Evolutionary conservation across 108 stramenopile genomes (phyloP), one percentile per base, ranked within the genome.

Genomic region (Schizochytrium sp.): DNA sequence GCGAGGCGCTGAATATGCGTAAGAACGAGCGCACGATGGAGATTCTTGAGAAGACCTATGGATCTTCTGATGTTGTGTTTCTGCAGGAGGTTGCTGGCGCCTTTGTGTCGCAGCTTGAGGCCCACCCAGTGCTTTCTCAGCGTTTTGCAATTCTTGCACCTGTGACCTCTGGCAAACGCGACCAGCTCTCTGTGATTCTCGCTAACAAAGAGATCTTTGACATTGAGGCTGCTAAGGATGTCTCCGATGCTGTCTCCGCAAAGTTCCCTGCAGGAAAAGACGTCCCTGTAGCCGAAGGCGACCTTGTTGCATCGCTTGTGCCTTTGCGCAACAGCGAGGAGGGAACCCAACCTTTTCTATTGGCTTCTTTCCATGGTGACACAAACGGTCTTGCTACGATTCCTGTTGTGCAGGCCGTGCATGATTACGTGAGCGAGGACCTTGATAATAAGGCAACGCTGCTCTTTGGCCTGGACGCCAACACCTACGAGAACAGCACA

Each of bases 11-110:
- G 28, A 98, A 98, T 88, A 3, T 3, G 88, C 90, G 96, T 87
- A 97, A 97, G 89, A 94, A 94, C 40, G 94, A 94, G n/a, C 94
- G 96, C 89, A 97, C 96, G 3, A 89, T 97, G 73, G 93, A 96
- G 53, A 97, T 98, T 50, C 91, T 98, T 49, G 92, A 96, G 88
- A 93, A 88, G 42, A 91, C 92, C 8, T 98, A 98, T 91, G 91
- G 93, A 28, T 88, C 93, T 89, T 94, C 96, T 8, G 97, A 97
- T 88, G 94, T 98, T 50, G 95, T 97, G 57, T 96, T 96, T 57
- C 92, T 98, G 59, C 97, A 98, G 89, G 97, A 98, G 91, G 96
- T 96, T 15, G 96, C 96, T 5, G 92, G 92, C 8, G 91, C 95
- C 3, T 96, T 98, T 57, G 94, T 96, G 89, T 93, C 95, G 12